Evolutionary conservation across 805 yeast genomes (phyloP), one percentile per base, ranked within the genome.

Genomic region (Zygosaccharomyces kombuchaensis): DNA sequence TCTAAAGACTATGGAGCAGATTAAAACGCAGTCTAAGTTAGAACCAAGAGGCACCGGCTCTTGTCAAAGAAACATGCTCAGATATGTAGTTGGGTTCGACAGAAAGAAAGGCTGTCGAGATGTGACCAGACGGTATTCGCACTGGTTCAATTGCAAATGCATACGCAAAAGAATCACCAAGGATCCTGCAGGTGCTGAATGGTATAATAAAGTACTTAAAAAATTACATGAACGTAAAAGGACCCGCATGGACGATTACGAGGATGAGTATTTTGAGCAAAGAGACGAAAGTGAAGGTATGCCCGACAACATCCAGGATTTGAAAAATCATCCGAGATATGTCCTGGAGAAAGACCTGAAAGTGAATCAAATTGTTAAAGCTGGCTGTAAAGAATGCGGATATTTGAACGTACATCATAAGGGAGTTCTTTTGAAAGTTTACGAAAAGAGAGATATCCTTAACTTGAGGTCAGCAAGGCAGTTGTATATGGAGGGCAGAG

Each of bases 401-500:
- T 80, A 81, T 25, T 72, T 87, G 23, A 68, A 83, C 16, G 63
- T 77, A 10, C 73, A 68, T 43, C 68, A 70, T 29, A 50, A 51
- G 17, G 50, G 47, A 36, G 67, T 65, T 6, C 70, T 75, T 7
- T 66, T 82, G 1, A 80, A 82, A 3, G 88, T 91, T 0, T 93
- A 78, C 57, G 79, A 77, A 38, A 68, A 96, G 17, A 63, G 74
- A 1, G 80, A 82, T 55, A 87, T 93, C 1, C 72, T 78, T 39
- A 58, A 57, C 2, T 75, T 90, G 16, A 71, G 81, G 46, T 80
- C 95, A 0, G 86, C 96, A 0, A 81, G 80, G 55, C 88, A 85
- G 1, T 93, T 98, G 98, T 87, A 82, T 58, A 75, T 84, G 66
- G 68, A 75, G 36, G 99, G 99, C 0, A 68, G 96, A 16, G 73